Evolutionary conservation across 2,329 filamentous ascomycete species (phyloP).

Genomic region (Xylaria arbuscula): DNA sequence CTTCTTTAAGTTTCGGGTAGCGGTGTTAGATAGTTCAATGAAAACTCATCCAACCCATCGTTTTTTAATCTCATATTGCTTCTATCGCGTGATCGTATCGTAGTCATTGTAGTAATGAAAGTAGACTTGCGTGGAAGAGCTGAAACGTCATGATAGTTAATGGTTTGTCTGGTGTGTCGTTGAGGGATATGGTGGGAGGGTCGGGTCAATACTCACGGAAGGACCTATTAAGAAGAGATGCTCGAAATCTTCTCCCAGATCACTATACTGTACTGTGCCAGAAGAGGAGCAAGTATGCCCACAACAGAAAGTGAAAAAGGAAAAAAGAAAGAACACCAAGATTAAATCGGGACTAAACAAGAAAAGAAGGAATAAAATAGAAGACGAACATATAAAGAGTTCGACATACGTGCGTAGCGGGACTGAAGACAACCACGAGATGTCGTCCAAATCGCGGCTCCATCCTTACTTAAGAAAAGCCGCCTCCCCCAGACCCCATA

Average conservation of each 20-base stretch:
- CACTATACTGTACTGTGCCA: neutral
- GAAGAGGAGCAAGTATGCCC: neutral
- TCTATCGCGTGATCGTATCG: slow-evolving; percentile 1
- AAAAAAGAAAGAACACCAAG: neutral
- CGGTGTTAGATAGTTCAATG: slow-evolving; percentile 35
- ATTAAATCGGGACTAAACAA: no score
- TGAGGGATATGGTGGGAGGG: neutral
- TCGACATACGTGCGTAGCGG: neutral
- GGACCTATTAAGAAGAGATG: no score
- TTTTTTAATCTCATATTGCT: neutral
- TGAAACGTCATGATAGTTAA: neutral
- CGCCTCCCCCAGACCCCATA: slow-evolving; percentile 23
- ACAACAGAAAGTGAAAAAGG: neutral
- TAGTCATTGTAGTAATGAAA: neutral
- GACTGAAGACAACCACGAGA: neutral
- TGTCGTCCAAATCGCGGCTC: slow-evolving; percentile 37
- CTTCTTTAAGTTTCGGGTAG: slow-evolving; percentile 29
- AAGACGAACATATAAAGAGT: neutral
- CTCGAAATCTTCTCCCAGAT: neutral
- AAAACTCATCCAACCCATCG: slow-evolving; percentile 30
- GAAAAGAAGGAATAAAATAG: no score
- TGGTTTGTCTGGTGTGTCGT: neutral
- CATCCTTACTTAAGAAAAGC: slow-evolving; percentile 33
- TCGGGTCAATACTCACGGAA: no score
- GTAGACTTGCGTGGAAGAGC: neutral